These are phyloP conservation scores for Dinochytrium kinnereticum DNA, from an alignment of 371 early-diverging fungal species.

Conservation along the genomic window DNA sequence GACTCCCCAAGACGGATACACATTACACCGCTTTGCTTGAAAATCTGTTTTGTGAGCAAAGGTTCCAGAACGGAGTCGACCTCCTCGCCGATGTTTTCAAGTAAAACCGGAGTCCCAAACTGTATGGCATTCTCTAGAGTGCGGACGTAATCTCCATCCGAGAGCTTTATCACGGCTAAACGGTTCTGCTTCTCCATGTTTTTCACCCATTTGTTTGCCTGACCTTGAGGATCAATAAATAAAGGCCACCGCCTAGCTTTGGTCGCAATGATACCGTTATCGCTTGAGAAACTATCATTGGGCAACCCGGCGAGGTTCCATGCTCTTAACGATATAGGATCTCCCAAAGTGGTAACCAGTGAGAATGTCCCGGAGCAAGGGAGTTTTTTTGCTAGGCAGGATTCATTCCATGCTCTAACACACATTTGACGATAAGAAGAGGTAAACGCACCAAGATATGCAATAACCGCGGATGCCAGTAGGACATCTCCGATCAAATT, in stretches of 20 bases:
- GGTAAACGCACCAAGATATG: constrained; percentile 63
- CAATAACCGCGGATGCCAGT: constrained; percentile 56
- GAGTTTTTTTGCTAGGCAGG: constrained; percentile 41
- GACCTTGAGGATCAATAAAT: constrained; percentile 61
- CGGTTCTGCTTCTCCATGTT: constrained; percentile 60
- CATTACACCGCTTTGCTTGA: constrained; percentile 61
- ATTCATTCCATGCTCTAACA: constrained; percentile 51
- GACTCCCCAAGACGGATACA: constrained; percentile 60
- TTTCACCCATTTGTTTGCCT: constrained; percentile 67
- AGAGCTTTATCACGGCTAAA: constrained; percentile 56
- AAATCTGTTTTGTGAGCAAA: constrained; percentile 57
- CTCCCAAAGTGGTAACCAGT: constrained; percentile 52
- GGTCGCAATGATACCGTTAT: constrained; percentile 61
- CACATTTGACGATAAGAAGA: constrained; percentile 50
- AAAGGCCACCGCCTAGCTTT: constrained; percentile 60
- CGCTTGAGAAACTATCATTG: constrained; percentile 59
- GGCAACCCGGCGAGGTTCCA: constrained; percentile 63
- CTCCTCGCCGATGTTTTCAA: constrained; percentile 62
- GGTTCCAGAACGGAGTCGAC: constrained; percentile 63
- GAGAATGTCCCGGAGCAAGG: constrained; percentile 53
- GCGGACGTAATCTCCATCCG: constrained; percentile 58
- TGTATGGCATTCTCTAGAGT: constrained; percentile 60
- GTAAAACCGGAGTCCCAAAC: constrained; percentile 60
- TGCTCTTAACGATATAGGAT: constrained; percentile 57
- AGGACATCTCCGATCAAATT: constrained; percentile 60